Percentiles rank a stretch among this genome's conserved stretches.
These are phyloP conservation scores for Penicillium atrosanguineum DNA, from an alignment of 495 filamentous ascomycete species.

Conservation along the genomic window DNA sequence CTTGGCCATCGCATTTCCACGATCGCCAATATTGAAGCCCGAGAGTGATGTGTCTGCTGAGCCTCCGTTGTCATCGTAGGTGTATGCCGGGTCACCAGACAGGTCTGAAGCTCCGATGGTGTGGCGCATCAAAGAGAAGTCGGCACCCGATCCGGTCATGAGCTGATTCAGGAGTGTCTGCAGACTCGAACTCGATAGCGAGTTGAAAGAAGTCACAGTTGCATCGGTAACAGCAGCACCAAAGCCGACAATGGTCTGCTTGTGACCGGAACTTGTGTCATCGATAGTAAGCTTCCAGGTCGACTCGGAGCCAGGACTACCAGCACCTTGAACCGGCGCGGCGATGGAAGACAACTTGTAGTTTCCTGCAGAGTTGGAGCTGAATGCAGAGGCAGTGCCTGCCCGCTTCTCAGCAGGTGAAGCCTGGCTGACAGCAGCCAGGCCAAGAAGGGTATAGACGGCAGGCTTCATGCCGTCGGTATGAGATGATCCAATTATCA, in stretches of 20 bases:
- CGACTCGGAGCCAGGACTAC: conserved; percentile 37
- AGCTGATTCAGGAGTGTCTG: conserved; percentile 45
- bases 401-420: conserved; percentile 17
- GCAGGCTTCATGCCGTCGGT: background rate
- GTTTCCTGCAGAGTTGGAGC: conserved; percentile 45
- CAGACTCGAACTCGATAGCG: conserved; percentile 33
- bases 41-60: conserved; percentile 37
- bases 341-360: conserved; percentile 41
- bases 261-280: conserved; percentile 45
- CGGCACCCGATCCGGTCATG: conserved; percentile 45
- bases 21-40: conserved; percentile 46
- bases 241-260: conserved; percentile 52
- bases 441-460: conserved; percentile 6
- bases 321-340: conserved; percentile 41
- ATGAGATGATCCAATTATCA: background rate
- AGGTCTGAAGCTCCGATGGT: conserved; percentile 55
- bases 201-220: conserved; percentile 51
- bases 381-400: conserved; percentile 32
- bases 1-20: conserved; percentile 51
- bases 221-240: conserved; percentile 56
- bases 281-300: conserved; percentile 50
- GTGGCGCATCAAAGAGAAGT: conserved; percentile 52
- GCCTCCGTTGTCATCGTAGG: conserved; percentile 50
- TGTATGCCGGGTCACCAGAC: conserved; percentile 45
- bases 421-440: conserved; percentile 15